A percentile compares a stretch with the other conserved stretches of the same genome.
Conservation (phyloP, 768 basidiomycete species). For the Fistulinella prunicolor region DNA sequence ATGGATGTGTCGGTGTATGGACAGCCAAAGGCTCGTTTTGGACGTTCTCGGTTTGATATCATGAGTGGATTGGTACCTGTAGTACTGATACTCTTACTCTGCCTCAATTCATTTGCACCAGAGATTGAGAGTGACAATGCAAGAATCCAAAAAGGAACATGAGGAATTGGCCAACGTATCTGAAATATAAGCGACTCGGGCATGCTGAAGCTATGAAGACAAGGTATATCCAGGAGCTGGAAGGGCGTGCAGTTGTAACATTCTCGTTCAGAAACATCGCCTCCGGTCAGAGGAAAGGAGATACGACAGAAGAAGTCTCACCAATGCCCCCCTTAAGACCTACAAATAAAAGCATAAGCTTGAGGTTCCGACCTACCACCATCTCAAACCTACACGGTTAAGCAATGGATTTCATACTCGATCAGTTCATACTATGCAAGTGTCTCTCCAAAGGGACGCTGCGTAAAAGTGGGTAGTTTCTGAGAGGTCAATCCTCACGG, state of each 20-base stretch:
- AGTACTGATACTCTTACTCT: not conserved
- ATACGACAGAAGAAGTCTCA: not conserved
- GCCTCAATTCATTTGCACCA: not conserved
- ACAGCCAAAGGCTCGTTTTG: constrained; percentile 10
- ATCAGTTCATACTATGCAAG: not conserved
- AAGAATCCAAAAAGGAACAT: not conserved
- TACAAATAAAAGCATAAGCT: too few relatives aligned
- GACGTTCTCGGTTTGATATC: not conserved
- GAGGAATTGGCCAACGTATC: not conserved
- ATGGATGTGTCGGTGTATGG: constrained; percentile 19
- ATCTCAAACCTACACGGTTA: too few relatives aligned
- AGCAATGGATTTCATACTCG: too few relatives aligned
- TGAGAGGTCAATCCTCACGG: not conserved
- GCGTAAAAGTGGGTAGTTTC: not conserved
- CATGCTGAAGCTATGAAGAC: not conserved
- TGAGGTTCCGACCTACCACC: too few relatives aligned
- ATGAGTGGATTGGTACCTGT: not conserved
- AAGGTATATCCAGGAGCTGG: not conserved
- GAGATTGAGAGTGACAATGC: not conserved
- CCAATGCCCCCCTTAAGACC: too few relatives aligned
- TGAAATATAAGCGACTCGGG: not conserved
- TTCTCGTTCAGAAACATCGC: not conserved
- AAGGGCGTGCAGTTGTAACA: not conserved
- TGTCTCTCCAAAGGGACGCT: not conserved
- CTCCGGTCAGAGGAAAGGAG: not conserved